Evolutionary conservation across 164 flowering plant genomes (phyloP).

Genomic region (Aristolochia fimbriata): DNA sequence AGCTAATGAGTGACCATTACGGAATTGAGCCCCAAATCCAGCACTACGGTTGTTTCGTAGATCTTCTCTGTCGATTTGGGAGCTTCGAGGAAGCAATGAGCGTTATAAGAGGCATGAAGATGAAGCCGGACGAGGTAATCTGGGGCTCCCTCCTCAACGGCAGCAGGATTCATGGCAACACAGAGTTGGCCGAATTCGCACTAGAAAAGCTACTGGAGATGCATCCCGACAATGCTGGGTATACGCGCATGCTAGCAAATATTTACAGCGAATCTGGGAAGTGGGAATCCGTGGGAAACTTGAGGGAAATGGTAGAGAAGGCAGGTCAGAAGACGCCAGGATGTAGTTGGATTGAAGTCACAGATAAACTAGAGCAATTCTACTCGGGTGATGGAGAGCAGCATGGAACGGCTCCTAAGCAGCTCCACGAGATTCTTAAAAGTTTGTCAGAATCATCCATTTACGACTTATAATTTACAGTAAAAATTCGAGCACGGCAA

Average conservation of each 20-base stretch:
- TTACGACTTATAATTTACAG: neutral
- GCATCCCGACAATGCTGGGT: constrained; percentile 53
- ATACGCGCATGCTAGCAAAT: constrained; percentile 54
- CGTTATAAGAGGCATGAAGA: constrained; percentile 37
- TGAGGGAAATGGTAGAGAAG: constrained; percentile 36
- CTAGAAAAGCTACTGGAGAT: constrained; percentile 39
- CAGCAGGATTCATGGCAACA: constrained; percentile 38
- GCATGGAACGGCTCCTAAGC: constrained; percentile 22
- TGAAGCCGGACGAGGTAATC: constrained; percentile 49
- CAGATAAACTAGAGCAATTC: constrained; percentile 47
- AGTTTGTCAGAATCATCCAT: constrained; percentile 7
- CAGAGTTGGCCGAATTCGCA: constrained; percentile 51
- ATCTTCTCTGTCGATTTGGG: constrained; percentile 63
- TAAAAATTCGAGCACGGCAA: neutral
- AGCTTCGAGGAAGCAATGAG: constrained; percentile 44
- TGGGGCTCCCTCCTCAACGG: constrained; percentile 69
- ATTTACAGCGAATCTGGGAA: constrained; percentile 49
- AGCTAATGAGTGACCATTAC: constrained; percentile 26
- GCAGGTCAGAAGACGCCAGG: constrained; percentile 51
- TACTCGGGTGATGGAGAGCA: constrained; percentile 45
- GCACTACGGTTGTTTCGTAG: constrained; percentile 60
- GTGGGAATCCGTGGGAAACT: constrained; percentile 51
- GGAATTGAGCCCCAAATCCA: constrained; percentile 42
- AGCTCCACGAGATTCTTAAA: constrained; percentile 31
- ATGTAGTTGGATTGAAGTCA: constrained; percentile 76